Evolutionary conservation across 306 rosid genomes (phyloP).

Genomic region (Citrullus colocynthis): DNA sequence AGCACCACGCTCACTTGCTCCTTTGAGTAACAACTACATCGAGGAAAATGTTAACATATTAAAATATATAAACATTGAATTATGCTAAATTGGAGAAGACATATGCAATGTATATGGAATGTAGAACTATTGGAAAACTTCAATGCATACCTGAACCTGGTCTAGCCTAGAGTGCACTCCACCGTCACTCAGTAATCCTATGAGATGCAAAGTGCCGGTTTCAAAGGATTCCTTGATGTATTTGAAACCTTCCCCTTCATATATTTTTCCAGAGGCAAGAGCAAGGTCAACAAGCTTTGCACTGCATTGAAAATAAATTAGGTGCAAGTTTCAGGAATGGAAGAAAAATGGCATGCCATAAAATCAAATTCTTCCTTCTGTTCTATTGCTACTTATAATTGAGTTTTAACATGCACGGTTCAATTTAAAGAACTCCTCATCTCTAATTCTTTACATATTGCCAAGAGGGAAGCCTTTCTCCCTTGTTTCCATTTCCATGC

Average conservation of each 20-base stretch:
- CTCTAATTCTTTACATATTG: neutral
- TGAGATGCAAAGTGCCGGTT: conserved; percentile 73
- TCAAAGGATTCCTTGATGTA: conserved; percentile 58
- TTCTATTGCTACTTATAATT: neutral
- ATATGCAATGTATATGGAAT: neutral
- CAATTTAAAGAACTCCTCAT: neutral
- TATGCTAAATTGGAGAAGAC: neutral
- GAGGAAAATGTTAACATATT: neutral
- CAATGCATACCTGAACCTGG: conserved; percentile 42
- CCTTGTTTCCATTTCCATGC: neutral
- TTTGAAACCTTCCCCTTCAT: conserved; percentile 69
- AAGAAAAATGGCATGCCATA: neutral
- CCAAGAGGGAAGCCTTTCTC: neutral
- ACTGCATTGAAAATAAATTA: conserved; percentile 18
- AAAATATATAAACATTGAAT: neutral
- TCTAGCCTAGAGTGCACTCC: conserved; percentile 90
- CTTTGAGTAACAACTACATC: conserved; percentile 75
- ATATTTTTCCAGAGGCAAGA: conserved; percentile 80
- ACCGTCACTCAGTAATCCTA: conserved; percentile 81
- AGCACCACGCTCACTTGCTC: conserved; percentile 63
- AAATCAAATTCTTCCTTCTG: neutral
- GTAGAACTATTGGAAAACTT: neutral
- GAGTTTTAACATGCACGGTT: neutral
- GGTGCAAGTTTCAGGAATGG: neutral
- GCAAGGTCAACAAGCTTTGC: conserved; percentile 96